Evolutionary conservation across 352 stramenopile genomes (phyloP), one percentile per base, ranked within the genome.

Genomic region (Phytophthora melonis): DNA sequence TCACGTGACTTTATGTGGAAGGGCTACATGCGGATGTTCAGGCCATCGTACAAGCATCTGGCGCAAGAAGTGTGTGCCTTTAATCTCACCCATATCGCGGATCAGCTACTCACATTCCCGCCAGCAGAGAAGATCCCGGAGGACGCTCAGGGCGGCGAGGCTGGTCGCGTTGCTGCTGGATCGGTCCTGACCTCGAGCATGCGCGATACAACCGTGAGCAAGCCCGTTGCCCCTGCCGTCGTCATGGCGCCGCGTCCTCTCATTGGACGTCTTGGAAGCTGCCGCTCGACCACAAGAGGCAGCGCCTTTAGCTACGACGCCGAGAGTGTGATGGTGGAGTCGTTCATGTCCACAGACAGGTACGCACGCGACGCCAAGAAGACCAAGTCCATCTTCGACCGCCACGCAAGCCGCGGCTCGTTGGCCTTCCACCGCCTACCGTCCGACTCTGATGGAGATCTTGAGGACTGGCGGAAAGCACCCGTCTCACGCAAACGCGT

Each of bases 281-380:
- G 68, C n/a, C 63, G 66, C 23, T 82, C 75, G 1, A 54, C 66
- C 6, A 85, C 80, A 27, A 86, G 90, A 55, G 90, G 90, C 54
- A 93, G 81, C 57, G 90, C 90, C 5, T 97, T 97, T 75, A 96
- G 90, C 70, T 97, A 97, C 78, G 90, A 97, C 39, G 89, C 90
- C 21, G 90, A 97, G 66, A 93, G 86, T 78, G 87, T 97, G 45
- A 96, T 97, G 90, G 90, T 95, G 27, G 88, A 96, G 73, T 93
- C 88, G 32, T 97, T 93, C 78, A 93, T 97, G 80, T 86, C 89
- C 0, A 92, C 86, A 7, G 84, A 96, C 61, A 79, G 88, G 5
- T 93, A 89, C 67, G 74, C 70, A 14, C 77, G 69, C 34, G 77
- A 82, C 16, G 62, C 73, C 1, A 83, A 83, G 59, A 86, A 79